These are phyloP conservation scores for Neonectria sp. DNA, from an alignment of 2,329 filamentous ascomycete genomes.

Conservation along the genomic window DNA sequence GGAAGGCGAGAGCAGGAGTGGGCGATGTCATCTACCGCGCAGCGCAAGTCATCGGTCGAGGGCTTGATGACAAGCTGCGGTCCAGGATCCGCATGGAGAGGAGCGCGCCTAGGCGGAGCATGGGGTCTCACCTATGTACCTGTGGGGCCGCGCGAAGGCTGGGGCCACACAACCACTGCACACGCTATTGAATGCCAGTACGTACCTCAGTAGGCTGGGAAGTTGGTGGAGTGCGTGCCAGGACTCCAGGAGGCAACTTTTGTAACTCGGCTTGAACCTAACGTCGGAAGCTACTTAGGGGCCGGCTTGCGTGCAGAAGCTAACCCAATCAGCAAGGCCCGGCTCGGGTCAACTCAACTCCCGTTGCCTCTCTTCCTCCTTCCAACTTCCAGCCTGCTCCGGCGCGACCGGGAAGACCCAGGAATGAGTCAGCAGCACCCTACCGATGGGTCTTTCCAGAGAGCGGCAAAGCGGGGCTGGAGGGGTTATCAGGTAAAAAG, in stretches of 20 bases:
- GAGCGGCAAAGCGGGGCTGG: conserved; percentile 37
- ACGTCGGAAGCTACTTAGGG: background rate
- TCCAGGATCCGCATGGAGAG: conserved; percentile 23
- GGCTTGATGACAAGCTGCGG: conserved; percentile 32
- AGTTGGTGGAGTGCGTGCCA: background rate
- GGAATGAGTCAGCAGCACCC: conserved; percentile 2
- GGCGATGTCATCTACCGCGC: conserved; percentile 27
- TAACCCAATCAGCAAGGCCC: background rate
- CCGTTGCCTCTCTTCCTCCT: background rate
- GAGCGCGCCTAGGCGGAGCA: background rate
- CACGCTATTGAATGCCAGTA: background rate
- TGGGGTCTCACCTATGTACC: conserved; percentile 19
- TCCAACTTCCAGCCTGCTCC: too few species aligned
- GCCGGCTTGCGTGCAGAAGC: background rate
- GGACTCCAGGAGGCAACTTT: too few species aligned
- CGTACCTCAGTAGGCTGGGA: background rate
- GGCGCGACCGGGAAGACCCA: background rate
- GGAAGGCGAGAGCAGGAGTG: conserved; percentile 9
- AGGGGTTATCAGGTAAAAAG: conserved; percentile 40
- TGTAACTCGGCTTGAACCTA: background rate
- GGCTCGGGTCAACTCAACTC: conserved; percentile 4
- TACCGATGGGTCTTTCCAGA: conserved; percentile 4
- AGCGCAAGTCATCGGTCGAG: conserved; percentile 29
- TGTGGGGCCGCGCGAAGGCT: conserved; percentile 15
- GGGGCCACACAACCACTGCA: background rate